Evolutionary conservation across 208 protist genomes (phyloP).

Genomic region (Acanthamoeba culbertsoni): DNA sequence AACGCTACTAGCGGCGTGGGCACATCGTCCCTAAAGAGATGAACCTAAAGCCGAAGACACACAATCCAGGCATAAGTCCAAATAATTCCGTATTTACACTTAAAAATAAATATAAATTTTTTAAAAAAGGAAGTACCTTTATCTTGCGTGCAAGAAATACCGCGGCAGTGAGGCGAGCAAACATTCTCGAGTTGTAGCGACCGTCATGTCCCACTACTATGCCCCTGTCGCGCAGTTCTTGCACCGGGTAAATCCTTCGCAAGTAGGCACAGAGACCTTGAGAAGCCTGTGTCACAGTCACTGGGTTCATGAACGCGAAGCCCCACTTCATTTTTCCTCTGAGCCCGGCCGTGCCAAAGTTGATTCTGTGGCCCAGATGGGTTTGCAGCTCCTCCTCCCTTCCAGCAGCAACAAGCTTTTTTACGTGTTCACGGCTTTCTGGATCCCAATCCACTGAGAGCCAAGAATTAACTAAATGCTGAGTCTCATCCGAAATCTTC

Average conservation of each 20-base stretch:
- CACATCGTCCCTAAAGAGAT: neutral
- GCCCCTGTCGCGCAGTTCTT: slow-evolving; percentile 74
- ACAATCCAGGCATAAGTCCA: neutral
- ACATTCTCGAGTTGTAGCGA: slow-evolving; percentile 91
- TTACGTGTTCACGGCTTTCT: slow-evolving; percentile 21
- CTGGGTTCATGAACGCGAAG: slow-evolving; percentile 93
- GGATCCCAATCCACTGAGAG: slow-evolving; percentile 15
- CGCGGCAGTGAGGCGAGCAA: slow-evolving; percentile 88
- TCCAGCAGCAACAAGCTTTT: neutral
- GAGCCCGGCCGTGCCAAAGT: slow-evolving; percentile 95
- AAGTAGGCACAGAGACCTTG: slow-evolving; percentile 80
- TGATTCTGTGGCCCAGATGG: slow-evolving; percentile 86
- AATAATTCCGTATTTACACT: neutral
- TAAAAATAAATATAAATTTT: neutral
- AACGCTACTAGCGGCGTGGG: slow-evolving; percentile 65
- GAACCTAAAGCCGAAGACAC: neutral
- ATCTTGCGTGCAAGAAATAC: slow-evolving; percentile 88
- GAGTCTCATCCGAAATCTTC: slow-evolving; percentile 9
- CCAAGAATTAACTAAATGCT: neutral
- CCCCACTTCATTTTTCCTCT: slow-evolving; percentile 92
- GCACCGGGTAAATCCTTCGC: neutral
- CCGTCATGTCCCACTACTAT: slow-evolving; percentile 94
- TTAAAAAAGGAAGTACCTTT: slow-evolving; percentile 75
- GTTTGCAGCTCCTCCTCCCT: slow-evolving; percentile 57
- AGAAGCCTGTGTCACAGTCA: slow-evolving; percentile 95